Conservation (phyloP, 139 green algal species). For the Gonium pectorale region DNA sequence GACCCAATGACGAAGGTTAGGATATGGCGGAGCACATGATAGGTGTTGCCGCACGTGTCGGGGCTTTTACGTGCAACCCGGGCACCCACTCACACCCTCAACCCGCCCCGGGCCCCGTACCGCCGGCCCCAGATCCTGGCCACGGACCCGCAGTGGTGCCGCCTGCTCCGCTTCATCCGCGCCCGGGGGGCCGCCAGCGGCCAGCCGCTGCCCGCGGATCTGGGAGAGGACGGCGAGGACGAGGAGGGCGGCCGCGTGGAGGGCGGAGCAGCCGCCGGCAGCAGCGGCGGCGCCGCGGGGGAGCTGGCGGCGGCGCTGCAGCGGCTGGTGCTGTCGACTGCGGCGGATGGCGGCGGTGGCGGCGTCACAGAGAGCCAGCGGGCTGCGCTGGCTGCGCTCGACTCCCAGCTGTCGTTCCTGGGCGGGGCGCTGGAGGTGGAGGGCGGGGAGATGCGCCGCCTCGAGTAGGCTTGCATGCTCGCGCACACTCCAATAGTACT, state of each 20-base stretch:
- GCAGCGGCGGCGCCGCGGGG: too few relatives aligned
- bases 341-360: not conserved
- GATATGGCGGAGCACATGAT: not conserved
- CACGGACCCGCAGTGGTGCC: conserved; percentile 41
- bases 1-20: not conserved
- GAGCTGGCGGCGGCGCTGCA: not conserved
- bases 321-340: conserved; percentile 20
- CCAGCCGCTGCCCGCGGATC: not conserved
- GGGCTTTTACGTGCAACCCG: too few relatives aligned
- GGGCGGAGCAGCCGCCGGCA: too few relatives aligned
- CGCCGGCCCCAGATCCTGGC: conserved; percentile 45
- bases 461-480: too few relatives aligned
- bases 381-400: too few relatives aligned
- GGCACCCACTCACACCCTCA: too few relatives aligned
- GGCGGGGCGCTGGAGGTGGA: conserved; percentile 5
- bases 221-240: not conserved
- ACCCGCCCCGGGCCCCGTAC: too few relatives aligned
- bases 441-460: conserved; percentile 30
- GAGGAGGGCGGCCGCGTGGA: too few relatives aligned
- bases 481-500: too few relatives aligned
- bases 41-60: not conserved
- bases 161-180: conserved; percentile 23
- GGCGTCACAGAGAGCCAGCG: not conserved
- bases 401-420: too few relatives aligned
- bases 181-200: not conserved